Evolutionary conservation across 2,329 filamentous ascomycete genomes (phyloP).

Genomic region (Fusarium clavum): DNA sequence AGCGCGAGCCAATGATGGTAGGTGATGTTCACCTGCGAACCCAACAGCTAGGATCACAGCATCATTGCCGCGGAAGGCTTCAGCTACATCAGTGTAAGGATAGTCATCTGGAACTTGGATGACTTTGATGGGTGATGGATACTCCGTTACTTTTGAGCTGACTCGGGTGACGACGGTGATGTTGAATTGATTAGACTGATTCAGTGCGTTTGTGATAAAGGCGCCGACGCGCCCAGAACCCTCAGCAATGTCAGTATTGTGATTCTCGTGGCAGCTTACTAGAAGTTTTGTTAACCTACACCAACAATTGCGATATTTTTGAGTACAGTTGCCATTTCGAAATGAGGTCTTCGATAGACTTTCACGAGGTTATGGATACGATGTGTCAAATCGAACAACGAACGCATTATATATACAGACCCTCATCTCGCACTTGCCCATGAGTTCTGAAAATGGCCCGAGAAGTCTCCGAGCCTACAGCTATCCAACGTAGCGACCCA

Average conservation of each 20-base stretch:
- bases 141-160: neutral
- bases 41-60: neutral
- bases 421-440: too few species aligned
- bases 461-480: too few species aligned
- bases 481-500: too few species aligned
- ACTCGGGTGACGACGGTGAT: neutral
- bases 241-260: accelerated
- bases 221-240: neutral
- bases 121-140: neutral
- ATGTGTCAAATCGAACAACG: too few species aligned
- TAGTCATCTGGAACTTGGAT: neutral
- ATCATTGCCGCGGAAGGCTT: neutral
- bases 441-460: too few species aligned
- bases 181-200: neutral
- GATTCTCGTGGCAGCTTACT: accelerated
- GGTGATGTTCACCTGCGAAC: neutral
- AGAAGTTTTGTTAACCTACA: accelerated
- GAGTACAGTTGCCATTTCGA: neutral
- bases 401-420: too few species aligned
- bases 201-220: neutral
- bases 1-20: neutral
- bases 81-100: accelerated
- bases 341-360: neutral
- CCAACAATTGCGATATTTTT: neutral
- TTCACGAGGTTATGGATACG: too few species aligned